Conservation (phyloP, 768 basidiomycete species). For the Melanogaster broomeanus region DNA sequence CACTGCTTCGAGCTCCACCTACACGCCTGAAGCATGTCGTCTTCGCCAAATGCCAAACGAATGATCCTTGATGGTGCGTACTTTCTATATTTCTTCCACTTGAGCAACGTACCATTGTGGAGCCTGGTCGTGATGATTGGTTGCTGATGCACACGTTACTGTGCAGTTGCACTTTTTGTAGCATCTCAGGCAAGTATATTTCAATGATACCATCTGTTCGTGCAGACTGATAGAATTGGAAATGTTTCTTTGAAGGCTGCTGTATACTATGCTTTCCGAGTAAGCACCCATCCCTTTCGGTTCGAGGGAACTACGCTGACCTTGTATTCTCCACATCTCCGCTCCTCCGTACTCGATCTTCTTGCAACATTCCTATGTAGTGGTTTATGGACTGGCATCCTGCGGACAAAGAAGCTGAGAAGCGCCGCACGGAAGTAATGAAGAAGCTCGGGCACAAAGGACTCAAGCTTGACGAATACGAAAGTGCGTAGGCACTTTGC, state of each 20-base stretch:
- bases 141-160: slow-evolving; percentile 13
- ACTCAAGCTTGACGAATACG: slow-evolving; percentile 87
- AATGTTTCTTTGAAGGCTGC: slow-evolving; percentile 56
- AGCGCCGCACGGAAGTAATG: slow-evolving; percentile 70
- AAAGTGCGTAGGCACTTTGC: slow-evolving; percentile 61
- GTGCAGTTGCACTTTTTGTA: slow-evolving; percentile 50
- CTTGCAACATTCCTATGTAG: slow-evolving; percentile 34
- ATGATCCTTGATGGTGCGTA: slow-evolving; percentile 46
- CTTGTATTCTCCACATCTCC: not conserved
- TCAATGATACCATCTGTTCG: not conserved
- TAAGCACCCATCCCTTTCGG: slow-evolving; percentile 33
- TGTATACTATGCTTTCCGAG: slow-evolving; percentile 73
- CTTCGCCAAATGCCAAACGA: slow-evolving; percentile 41
- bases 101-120: not conserved
- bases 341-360: not conserved
- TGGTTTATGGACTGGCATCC: slow-evolving; percentile 61
- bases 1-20: not conserved
- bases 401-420: slow-evolving; percentile 61
- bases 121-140: not conserved
- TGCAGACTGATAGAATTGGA: slow-evolving; percentile 1
- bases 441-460: slow-evolving; percentile 70
- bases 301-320: not conserved
- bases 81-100: not conserved
- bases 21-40: slow-evolving; percentile 15
- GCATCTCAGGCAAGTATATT: slow-evolving; percentile 48